Evolutionary conservation across 208 protist genomes (phyloP).

Genomic region (Leishmania mexicana): DNA sequence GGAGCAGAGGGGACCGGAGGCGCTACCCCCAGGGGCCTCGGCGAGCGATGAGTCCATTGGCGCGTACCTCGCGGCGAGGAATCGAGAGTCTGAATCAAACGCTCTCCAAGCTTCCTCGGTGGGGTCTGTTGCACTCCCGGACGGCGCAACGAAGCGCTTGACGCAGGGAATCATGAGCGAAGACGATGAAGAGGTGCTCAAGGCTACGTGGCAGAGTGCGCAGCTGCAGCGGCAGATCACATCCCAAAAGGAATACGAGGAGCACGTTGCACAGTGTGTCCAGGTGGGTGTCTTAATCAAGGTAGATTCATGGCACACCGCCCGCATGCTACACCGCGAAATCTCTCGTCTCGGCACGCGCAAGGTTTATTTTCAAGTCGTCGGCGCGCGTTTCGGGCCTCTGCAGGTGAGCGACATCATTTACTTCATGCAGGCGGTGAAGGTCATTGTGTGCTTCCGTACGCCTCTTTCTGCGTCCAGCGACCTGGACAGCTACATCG

Average conservation of each 20-base stretch:
- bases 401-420: conserved; percentile 69
- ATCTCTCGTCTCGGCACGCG: conserved; percentile 64
- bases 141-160: conserved; percentile 34
- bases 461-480: conserved; percentile 53
- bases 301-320: conserved; percentile 89
- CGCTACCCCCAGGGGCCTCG: conserved; percentile 9
- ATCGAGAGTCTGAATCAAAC: conserved; percentile 30
- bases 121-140: conserved; percentile 20
- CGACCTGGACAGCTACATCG: conserved; percentile 78
- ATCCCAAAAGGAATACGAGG: conserved; percentile 65
- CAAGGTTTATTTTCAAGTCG: conserved; percentile 70
- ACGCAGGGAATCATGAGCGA: conserved; percentile 36
- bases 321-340: conserved; percentile 78
- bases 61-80: conserved; percentile 38
- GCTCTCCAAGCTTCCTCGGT: conserved; percentile 11
- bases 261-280: conserved; percentile 59
- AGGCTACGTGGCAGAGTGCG: conserved; percentile 54
- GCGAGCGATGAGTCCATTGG: conserved; percentile 30
- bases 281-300: conserved; percentile 88
- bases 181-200: conserved; percentile 35
- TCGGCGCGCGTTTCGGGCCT: conserved; percentile 83
- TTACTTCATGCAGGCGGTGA: conserved; percentile 74
- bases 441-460: conserved; percentile 83
- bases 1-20: conserved; percentile 11
- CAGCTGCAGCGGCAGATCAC: conserved; percentile 42